Evolutionary conservation across 23 red algal genomes (phyloP).

Genomic region (Gracilaria vermiculophylla): DNA sequence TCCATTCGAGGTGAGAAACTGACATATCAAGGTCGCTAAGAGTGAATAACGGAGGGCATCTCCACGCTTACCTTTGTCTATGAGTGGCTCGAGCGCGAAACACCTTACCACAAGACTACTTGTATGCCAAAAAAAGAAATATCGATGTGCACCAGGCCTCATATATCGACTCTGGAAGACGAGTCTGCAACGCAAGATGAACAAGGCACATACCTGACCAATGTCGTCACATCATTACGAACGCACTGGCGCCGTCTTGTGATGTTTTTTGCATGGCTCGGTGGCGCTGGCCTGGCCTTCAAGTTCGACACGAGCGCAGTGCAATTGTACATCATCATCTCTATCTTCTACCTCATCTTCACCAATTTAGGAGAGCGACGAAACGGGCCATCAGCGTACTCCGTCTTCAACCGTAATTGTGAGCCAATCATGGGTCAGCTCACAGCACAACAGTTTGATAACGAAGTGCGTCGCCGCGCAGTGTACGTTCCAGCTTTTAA

Average conservation of each 20-base stretch:
- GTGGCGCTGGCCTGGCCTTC: not conserved
- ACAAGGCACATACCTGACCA: not conserved
- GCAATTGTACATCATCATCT: slow-evolving; percentile 41
- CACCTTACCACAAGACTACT: too few species aligned
- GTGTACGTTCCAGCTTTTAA: slow-evolving; percentile 31
- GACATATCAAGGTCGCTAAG: too few species aligned
- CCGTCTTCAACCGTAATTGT: slow-evolving; percentile 54
- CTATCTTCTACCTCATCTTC: slow-evolving; percentile 32
- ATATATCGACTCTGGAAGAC: not conserved
- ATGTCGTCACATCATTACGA: not conserved
- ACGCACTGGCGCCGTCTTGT: not conserved
- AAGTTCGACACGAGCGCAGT: slow-evolving; percentile 33
- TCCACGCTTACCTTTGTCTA: too few species aligned
- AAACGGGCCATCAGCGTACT: slow-evolving; percentile 47
- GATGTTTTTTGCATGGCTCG: not conserved
- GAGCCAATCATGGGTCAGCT: slow-evolving; percentile 46
- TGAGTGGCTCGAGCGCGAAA: too few species aligned
- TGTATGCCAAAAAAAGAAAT: too few species aligned
- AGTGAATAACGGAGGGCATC: not conserved
- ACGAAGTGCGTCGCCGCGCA: slow-evolving; percentile 56
- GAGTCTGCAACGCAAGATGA: not conserved
- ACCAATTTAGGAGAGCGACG: slow-evolving; percentile 39
- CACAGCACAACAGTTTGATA: slow-evolving; percentile 56
- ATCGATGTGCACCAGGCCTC: not conserved
- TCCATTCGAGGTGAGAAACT: too few species aligned